These are phyloP conservation scores for Passiflora organensis DNA, from an alignment of 345 rosid species.

Conservation along the genomic window DNA sequence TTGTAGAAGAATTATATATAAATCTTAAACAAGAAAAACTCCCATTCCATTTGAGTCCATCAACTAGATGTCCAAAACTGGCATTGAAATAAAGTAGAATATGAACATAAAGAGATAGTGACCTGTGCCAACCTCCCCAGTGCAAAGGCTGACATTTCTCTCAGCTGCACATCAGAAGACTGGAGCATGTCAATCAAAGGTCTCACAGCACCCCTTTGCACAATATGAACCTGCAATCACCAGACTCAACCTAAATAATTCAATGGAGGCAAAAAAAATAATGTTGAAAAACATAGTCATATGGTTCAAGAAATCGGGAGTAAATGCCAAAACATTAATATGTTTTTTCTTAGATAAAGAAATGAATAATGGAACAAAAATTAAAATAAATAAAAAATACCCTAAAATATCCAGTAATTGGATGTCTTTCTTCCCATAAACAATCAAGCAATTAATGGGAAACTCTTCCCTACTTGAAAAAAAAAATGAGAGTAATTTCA, in stretches of 20 bases:
- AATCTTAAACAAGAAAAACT: no score
- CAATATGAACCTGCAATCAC: slow-evolving; percentile 91
- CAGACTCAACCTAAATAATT: no score
- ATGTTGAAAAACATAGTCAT: no score
- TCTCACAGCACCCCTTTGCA: slow-evolving; percentile 95
- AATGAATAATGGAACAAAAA: background rate
- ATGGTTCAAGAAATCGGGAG: no score
- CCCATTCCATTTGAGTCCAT: no score
- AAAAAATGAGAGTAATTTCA: slow-evolving; percentile 4
- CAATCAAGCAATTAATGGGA: background rate
- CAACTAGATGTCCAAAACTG: no score
- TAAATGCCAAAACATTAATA: no score
- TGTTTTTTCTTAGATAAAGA: no score
- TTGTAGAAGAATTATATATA: no score
- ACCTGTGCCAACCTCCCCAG: slow-evolving; percentile 99
- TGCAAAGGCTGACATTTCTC: slow-evolving; percentile 99
- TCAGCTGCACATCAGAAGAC: slow-evolving; percentile 78
- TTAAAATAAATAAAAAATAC: background rate
- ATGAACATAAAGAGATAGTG: slow-evolving; percentile 9
- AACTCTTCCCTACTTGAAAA: background rate
- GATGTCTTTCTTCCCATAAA: background rate
- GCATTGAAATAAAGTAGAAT: background rate
- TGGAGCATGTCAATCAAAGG: slow-evolving; percentile 96
- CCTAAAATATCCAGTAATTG: background rate
- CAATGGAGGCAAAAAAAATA: no score